Evolutionary conservation across 2,329 filamentous ascomycete species (phyloP), one percentile per base, ranked within the genome.

Genomic region (Epichloe sylvatica): DNA sequence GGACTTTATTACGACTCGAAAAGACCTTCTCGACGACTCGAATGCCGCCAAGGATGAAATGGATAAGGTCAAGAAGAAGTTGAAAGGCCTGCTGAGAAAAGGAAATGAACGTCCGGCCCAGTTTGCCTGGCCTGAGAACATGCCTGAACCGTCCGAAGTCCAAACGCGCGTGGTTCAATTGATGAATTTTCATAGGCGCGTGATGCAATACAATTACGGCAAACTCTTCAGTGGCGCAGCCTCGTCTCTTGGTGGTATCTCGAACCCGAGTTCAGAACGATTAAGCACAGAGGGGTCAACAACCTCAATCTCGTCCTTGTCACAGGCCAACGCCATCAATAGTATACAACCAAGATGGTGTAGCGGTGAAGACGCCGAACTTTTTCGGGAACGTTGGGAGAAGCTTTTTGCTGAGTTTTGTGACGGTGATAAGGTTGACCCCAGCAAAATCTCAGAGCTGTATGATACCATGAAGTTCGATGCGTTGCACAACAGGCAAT

Each of bases 391-490:
- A 65, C 80, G 92, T 33, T 98, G 92, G 92, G 92, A 97, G 69
- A 98, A 98, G 70, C 77, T 98, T 2, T 98, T 98, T 67, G 80
- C 83, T 45, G 92, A 98, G 63, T 98, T 98, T 60, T 92, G 86
- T 56, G 94, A 98, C 64, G 84, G 86, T 1, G 92, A 98, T 60
- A 98, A 98, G 71, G 89, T 97, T 17, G 92, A 98, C 65, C 94
- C 94, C 17, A 95, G 90, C 73, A 98, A 98, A 71, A 91, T 98
- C 54, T 96, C 89, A 5, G 92, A 98, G 69, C 77, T 98, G 3
- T 98, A 98, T 65, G 92, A 98, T 65, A 97, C 91, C 19, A 97
- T 98, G 92, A 98, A 98, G 67, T 98, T 97, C 56, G 92, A 98
- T 64, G 92, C 92, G 1, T 74, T 98, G 13, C 94, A 98, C 67